Percentiles rank a stretch among this genome's conserved stretches.
Conservation (phyloP, 2,329 filamentous ascomycete species). For the Chaetomium sp. region DNA sequence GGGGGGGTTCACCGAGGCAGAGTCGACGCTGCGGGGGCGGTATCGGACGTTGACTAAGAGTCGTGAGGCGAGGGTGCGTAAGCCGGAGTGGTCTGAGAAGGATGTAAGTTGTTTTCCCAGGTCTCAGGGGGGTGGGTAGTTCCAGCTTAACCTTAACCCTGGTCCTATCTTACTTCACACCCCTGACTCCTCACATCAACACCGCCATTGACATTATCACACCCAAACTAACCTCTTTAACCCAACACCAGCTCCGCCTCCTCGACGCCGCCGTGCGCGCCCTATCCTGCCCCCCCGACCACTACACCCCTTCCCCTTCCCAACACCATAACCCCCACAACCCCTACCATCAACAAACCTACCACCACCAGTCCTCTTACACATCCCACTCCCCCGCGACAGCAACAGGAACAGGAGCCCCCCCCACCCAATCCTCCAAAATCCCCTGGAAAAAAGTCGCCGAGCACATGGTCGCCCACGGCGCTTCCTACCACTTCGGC, state of each 20-base stretch:
- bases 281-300: conserved; percentile 4
- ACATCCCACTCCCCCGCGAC: too few relatives aligned
- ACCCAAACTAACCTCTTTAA: too few relatives aligned
- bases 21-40: conserved; percentile 66
- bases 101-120: too few relatives aligned
- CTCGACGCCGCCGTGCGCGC: conserved; percentile 22
- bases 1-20: conserved; percentile 55
- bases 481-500: conserved; percentile 54
- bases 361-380: too few relatives aligned
- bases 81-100: conserved; percentile 54
- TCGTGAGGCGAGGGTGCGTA: conserved; percentile 55
- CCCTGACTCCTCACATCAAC: neutral
- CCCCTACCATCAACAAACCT: too few relatives aligned
- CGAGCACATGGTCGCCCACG: conserved; percentile 44
- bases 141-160: neutral
- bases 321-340: too few relatives aligned
- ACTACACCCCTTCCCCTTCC: neutral
- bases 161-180: too few relatives aligned
- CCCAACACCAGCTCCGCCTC: conserved; percentile 18
- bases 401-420: too few relatives aligned
- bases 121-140: too few relatives aligned
- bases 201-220: too few relatives aligned
- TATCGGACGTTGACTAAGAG: conserved; percentile 59
- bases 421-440: conserved; percentile 24
- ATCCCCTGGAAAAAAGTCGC: conserved; percentile 53